Percentiles rank a stretch among this genome's conserved stretches.
Evolutionary conservation across 2,329 filamentous ascomycete species (phyloP).

Genomic region (Colletotrichum tofieldiae): DNA sequence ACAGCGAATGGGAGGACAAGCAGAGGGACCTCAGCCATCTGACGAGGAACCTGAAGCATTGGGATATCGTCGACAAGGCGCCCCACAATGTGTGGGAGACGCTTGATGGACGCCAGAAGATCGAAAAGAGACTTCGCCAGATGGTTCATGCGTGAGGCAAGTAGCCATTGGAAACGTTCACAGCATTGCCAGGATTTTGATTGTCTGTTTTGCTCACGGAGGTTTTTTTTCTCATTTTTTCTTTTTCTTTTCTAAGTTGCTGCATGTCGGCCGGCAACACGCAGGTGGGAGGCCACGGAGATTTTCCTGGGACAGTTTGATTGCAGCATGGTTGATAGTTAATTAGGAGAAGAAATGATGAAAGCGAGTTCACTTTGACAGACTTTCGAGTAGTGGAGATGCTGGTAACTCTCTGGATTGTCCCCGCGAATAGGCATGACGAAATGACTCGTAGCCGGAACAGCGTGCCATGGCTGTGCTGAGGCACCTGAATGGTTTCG

Average conservation of each 20-base stretch:
- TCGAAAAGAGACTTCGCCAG: constrained; percentile 85
- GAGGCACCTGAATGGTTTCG: constrained; percentile 8
- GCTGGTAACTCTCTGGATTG: background rate
- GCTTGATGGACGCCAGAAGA: constrained; percentile 77
- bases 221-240: background rate
- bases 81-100: constrained; percentile 91
- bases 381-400: constrained; percentile 11
- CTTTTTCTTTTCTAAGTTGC: background rate
- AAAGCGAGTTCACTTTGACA: constrained; percentile 15
- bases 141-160: constrained; percentile 64
- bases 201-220: background rate
- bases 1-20: constrained; percentile 83
- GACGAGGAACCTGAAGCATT: constrained; percentile 83
- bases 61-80: constrained; percentile 89
- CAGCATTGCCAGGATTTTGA: background rate
- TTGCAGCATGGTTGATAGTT: constrained; percentile 1
- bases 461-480: background rate
- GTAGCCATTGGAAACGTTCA: background rate
- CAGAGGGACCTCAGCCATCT: constrained; percentile 88
- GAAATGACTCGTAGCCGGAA: constrained; percentile 25
- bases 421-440: background rate
- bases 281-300: background rate
- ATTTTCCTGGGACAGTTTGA: background rate
- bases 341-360: constrained; percentile 15
- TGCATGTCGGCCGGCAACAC: background rate